These are phyloP conservation scores for Alternaria viburni DNA, from an alignment of 2,329 filamentous ascomycete genomes.

Conservation along the genomic window DNA sequence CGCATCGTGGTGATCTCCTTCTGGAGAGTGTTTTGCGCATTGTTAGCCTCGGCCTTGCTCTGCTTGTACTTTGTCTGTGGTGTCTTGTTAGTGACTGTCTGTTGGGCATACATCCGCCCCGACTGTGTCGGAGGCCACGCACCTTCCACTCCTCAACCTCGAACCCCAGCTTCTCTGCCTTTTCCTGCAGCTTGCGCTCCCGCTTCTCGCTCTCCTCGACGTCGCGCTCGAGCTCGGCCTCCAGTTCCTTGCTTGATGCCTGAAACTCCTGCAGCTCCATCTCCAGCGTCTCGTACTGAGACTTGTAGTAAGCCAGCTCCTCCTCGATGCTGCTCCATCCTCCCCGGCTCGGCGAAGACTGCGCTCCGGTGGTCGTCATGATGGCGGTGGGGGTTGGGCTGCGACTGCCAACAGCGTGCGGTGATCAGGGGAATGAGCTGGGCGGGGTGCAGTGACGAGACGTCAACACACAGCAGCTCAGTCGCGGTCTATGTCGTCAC, in stretches of 20 bases:
- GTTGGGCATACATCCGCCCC: not conserved
- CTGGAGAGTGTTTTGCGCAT: constrained; percentile 83
- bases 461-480: constrained; percentile 11
- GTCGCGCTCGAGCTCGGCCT: constrained; percentile 94
- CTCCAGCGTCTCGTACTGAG: constrained; percentile 92
- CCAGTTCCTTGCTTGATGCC: constrained; percentile 89
- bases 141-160: constrained; percentile 99
- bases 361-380: constrained; percentile 23
- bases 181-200: constrained; percentile 83
- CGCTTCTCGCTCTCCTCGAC: constrained; percentile 94
- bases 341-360: constrained; percentile 40
- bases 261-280: constrained; percentile 92
- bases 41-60: constrained; percentile 84
- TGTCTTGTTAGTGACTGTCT: constrained; percentile 4
- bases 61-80: constrained; percentile 91
- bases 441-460: constrained; percentile 22
- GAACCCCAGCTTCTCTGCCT: constrained; percentile 81
- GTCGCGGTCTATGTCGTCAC: constrained; percentile 1
- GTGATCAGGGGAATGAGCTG: constrained; percentile 34
- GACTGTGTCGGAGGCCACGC: constrained; percentile 40
- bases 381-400: constrained; percentile 38
- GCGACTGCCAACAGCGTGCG: constrained; percentile 19
- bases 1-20: constrained; percentile 94
- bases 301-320: constrained; percentile 91
- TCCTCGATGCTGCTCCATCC: constrained; percentile 63